phyloP scores from a whole-genome alignment of 2,329 filamentous ascomycete species.

The Aspergillaceae sp. region DNA sequence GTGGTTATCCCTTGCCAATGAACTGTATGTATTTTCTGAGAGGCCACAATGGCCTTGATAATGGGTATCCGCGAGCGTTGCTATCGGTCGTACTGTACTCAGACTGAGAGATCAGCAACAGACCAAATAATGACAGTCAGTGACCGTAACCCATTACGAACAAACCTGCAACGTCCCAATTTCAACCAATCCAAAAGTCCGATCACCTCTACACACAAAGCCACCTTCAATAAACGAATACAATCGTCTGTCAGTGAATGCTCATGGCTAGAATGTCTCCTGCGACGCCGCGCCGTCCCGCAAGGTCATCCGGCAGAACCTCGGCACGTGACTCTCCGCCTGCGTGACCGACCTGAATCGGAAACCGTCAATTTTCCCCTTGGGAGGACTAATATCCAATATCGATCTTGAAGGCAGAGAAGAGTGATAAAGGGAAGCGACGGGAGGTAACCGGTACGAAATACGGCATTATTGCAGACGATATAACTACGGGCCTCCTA shows the following conservation, averaged over 20 bases:
- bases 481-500: too few species aligned
- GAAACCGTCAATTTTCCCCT: background rate
- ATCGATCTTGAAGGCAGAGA: too few species aligned
- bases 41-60: background rate
- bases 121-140: background rate
- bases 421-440: background rate
- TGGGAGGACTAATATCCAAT: too few species aligned
- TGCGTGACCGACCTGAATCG: constrained; percentile 4
- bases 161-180: too few species aligned
- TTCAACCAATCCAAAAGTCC: too few species aligned
- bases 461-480: too few species aligned
- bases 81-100: background rate
- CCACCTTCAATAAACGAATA: too few species aligned
- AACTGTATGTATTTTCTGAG: background rate
- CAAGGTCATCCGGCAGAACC: constrained; percentile 10
- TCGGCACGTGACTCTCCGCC: constrained; percentile 28
- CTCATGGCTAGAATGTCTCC: background rate
- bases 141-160: too few species aligned
- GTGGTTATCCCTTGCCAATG: background rate
- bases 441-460: too few species aligned
- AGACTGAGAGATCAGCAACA: background rate
- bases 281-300: background rate
- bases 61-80: background rate
- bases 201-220: too few species aligned
- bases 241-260: background rate